Percentiles rank a stretch among this genome's conserved stretches.
phyloP scores from a whole-genome alignment of 148 eudicot genomes.

The Polygonum maritimum region DNA sequence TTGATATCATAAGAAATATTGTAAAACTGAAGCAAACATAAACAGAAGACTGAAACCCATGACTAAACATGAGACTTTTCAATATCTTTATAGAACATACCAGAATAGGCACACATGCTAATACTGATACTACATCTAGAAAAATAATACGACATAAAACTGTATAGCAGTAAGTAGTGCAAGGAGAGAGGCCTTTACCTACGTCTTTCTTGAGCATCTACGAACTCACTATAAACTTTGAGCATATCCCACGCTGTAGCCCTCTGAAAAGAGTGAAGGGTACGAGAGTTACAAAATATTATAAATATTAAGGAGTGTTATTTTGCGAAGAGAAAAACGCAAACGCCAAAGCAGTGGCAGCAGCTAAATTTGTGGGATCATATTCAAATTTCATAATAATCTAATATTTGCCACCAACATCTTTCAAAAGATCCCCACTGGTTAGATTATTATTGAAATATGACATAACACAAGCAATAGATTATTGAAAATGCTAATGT shows the following conservation, averaged over 20 bases:
- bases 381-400: not conserved
- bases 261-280: slow-evolving; percentile 35
- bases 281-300: not conserved
- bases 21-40: not conserved
- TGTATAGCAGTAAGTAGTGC: slow-evolving; percentile 1
- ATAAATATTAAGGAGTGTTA: not conserved
- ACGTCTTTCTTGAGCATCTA: slow-evolving; percentile 75
- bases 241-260: slow-evolving; percentile 99
- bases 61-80: not conserved
- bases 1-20: not conserved
- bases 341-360: not conserved
- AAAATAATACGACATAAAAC: not conserved
- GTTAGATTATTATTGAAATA: not conserved
- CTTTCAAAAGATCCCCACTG: not conserved
- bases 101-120: not conserved
- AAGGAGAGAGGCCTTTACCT: slow-evolving; percentile 37
- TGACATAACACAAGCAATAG: not conserved
- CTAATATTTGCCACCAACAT: not conserved
- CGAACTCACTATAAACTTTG: slow-evolving; percentile 59
- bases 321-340: not conserved
- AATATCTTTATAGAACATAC: not conserved
- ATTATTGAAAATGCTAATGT: not conserved
- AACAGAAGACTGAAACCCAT: not conserved
- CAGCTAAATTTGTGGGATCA: not conserved
- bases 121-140: not conserved